phyloP scores from a whole-genome alignment of 805 yeast genomes.

The Saccharomycopsis babjevae region DNA sequence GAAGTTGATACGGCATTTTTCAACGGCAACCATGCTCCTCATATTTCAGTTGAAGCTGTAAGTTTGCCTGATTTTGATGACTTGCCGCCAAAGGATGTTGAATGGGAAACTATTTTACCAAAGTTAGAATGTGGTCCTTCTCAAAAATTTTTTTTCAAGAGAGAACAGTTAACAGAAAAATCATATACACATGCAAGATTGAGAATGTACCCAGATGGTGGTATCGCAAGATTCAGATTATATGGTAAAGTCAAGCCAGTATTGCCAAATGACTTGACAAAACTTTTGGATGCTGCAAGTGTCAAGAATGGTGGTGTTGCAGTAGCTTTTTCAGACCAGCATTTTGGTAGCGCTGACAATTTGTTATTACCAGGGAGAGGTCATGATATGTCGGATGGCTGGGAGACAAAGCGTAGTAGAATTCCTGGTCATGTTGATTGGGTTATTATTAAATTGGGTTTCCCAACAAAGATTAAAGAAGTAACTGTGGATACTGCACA shows the following conservation, averaged over 20 bases:
- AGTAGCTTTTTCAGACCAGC: slow-evolving; percentile 77
- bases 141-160: slow-evolving; percentile 72
- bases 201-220: slow-evolving; percentile 96
- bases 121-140: slow-evolving; percentile 81
- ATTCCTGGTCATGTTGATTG: slow-evolving; percentile 80
- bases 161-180: slow-evolving; percentile 44
- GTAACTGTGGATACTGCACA: slow-evolving; percentile 85
- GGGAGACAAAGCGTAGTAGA: slow-evolving; percentile 94
- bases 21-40: slow-evolving; percentile 93
- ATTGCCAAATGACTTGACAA: slow-evolving; percentile 36
- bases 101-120: slow-evolving; percentile 65
- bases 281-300: slow-evolving; percentile 63
- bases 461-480: slow-evolving; percentile 45
- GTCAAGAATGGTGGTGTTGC: slow-evolving; percentile 87
- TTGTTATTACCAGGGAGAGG: slow-evolving; percentile 90
- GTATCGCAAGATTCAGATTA: slow-evolving; percentile 87
- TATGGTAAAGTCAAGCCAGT: slow-evolving; percentile 80
- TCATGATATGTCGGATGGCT: slow-evolving; percentile 93
- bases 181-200: slow-evolving; percentile 72
- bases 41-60: slow-evolving; percentile 69
- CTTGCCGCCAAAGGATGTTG: slow-evolving; percentile 22
- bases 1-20: slow-evolving; percentile 92
- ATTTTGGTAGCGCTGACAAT: slow-evolving; percentile 88
- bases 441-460: slow-evolving; percentile 78
- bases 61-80: slow-evolving; percentile 24